Evolutionary conservation across 2,329 filamentous ascomycete species (phyloP).

Genomic region (Aspergillus alliaceus): DNA sequence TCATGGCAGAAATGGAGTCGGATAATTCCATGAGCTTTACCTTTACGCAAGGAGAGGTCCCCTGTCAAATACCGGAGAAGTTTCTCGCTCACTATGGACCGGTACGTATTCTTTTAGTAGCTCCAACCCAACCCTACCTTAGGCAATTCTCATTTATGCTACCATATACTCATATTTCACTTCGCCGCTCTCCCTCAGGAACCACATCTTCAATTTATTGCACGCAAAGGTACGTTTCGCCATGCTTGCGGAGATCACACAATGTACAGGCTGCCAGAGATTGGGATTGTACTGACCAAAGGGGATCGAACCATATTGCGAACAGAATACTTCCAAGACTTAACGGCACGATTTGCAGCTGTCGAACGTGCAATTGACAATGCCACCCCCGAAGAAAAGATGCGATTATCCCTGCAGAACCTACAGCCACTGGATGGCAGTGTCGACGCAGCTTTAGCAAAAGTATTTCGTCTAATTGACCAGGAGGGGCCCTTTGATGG

Average conservation of each 20-base stretch:
- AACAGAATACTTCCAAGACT: not conserved
- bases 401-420: not conserved
- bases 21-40: not conserved
- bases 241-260: no score
- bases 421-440: not conserved
- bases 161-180: not conserved
- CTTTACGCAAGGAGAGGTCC: not conserved
- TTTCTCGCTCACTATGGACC: not conserved
- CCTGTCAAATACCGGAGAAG: not conserved
- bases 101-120: no score
- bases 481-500: constrained; percentile 15
- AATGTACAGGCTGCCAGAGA: no score
- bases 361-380: not conserved
- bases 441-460: not conserved
- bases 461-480: not conserved
- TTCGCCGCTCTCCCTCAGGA: not conserved
- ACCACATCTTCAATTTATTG: not conserved
- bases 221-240: not conserved
- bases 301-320: not conserved
- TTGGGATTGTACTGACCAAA: not conserved
- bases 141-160: no score
- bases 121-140: no score
- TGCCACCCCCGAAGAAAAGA: not conserved
- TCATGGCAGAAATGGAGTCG: not conserved
- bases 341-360: not conserved